These are phyloP conservation scores for Cudoniella acicularis DNA, from an alignment of 495 filamentous ascomycete species.

Conservation along the genomic window DNA sequence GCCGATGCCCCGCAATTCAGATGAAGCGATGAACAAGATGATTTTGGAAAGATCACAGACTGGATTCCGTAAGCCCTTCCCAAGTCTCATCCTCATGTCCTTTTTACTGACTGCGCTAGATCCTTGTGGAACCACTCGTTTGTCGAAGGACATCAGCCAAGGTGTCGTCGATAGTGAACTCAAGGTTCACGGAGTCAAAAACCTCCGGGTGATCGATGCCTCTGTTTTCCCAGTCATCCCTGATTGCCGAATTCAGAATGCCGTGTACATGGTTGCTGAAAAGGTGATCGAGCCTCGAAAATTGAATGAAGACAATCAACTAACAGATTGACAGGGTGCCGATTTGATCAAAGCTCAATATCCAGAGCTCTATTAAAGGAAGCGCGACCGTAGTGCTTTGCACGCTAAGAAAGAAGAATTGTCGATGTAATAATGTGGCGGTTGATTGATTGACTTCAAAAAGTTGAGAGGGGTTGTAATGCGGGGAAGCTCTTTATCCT, in stretches of 20 bases:
- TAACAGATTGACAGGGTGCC: conserved; percentile 34
- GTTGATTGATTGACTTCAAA: no score
- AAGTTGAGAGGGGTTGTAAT: no score
- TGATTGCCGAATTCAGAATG: conserved; percentile 42
- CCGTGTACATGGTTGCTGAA: conserved; percentile 58
- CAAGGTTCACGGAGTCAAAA: conserved; percentile 49
- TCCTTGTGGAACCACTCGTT: conserved; percentile 52
- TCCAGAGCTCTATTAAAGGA: conserved; percentile 26
- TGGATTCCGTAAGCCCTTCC: conserved; percentile 46
- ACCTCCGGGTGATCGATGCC: conserved; percentile 49
- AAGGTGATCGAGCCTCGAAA: conserved; percentile 30
- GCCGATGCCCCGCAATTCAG: conserved; percentile 53
- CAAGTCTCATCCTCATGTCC: background rate
- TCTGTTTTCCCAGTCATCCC: conserved; percentile 44
- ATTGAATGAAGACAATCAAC: background rate
- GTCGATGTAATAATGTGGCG: background rate
- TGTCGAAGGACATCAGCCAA: conserved; percentile 46
- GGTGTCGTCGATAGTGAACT: conserved; percentile 53
- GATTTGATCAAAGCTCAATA: conserved; percentile 43
- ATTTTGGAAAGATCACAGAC: conserved; percentile 57
- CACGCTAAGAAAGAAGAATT: conserved; percentile 2
- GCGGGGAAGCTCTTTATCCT: no score
- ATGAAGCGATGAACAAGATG: conserved; percentile 54
- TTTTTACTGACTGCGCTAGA: conserved; percentile 18
- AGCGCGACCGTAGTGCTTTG: no score